Conservation (phyloP, 2,329 filamentous ascomycete species). For the Cytospora piceae region DNA sequence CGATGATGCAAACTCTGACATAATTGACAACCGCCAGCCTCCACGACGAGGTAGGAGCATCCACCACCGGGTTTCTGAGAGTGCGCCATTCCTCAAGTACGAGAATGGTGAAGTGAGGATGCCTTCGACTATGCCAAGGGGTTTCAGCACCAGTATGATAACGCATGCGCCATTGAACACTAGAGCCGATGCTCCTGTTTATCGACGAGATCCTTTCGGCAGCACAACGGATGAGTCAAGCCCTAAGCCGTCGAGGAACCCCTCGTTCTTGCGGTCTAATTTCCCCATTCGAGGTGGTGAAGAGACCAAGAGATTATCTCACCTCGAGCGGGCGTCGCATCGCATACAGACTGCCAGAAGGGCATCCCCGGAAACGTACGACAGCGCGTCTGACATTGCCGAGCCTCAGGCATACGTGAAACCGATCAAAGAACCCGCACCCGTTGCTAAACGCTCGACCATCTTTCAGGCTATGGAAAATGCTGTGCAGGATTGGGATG, state of each 20-base stretch:
- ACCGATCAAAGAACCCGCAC: slow-evolving; percentile 30
- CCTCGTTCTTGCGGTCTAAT: slow-evolving; percentile 32
- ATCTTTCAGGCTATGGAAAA: slow-evolving; percentile 36
- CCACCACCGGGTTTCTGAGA: slow-evolving; percentile 15
- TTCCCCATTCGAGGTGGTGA: slow-evolving; percentile 46
- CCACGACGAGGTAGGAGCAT: slow-evolving; percentile 21
- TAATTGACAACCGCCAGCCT: slow-evolving; percentile 27
- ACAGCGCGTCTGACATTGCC: slow-evolving; percentile 31
- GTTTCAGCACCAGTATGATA: slow-evolving; percentile 28
- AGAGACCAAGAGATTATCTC: slow-evolving; percentile 33
- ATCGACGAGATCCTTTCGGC: slow-evolving; percentile 25
- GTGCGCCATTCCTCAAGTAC: slow-evolving; percentile 18
- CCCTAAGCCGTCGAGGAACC: slow-evolving; percentile 17
- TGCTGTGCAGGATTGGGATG: slow-evolving; percentile 31
- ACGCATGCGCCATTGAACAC: slow-evolving; percentile 23
- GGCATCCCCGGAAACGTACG: slow-evolving; percentile 33
- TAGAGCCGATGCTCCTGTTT: slow-evolving; percentile 18
- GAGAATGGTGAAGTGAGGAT: slow-evolving; percentile 22
- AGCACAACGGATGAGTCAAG: slow-evolving; percentile 25
- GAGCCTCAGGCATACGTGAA: slow-evolving; percentile 24
- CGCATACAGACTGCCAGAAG: slow-evolving; percentile 26
- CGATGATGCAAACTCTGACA: slow-evolving; percentile 24
- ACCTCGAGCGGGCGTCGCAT: slow-evolving; percentile 28
- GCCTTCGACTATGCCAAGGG: slow-evolving; percentile 6
- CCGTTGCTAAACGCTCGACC: slow-evolving; percentile 37